Evolutionary conservation across 2,329 filamentous ascomycete species (phyloP).

Genomic region (Aspergillus pseudonomiae): DNA sequence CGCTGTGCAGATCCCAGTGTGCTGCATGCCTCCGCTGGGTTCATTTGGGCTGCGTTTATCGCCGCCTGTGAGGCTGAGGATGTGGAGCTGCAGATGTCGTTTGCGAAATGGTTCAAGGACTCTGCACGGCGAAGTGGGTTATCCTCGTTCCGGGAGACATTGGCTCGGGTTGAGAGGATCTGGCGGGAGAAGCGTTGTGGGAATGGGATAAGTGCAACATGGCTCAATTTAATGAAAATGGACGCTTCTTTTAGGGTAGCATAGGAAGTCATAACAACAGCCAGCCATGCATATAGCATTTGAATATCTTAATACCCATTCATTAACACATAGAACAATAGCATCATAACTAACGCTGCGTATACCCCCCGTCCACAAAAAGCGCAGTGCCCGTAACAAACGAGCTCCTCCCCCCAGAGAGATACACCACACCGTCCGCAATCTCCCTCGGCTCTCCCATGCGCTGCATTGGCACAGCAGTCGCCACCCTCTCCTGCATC

Average conservation of each 20-base stretch:
- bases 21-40: not conserved
- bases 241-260: not conserved
- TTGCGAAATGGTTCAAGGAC: not conserved
- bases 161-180: not conserved
- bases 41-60: not conserved
- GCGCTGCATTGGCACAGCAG: not conserved
- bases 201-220: not conserved
- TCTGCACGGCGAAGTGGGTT: not conserved
- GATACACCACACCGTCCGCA: not conserved
- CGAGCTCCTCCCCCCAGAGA: not conserved
- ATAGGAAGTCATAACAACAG: not conserved
- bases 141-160: not conserved
- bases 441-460: not conserved
- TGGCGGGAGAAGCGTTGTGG: not conserved
- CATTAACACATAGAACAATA: not conserved
- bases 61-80: not conserved
- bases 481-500: not conserved
- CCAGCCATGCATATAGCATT: not conserved
- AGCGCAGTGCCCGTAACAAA: not conserved
- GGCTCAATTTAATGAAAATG: not conserved
- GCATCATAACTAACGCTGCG: not conserved
- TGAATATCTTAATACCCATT: not conserved
- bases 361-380: not conserved
- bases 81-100: not conserved
- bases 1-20: not conserved